Base-by-base conservation (phyloP, 768 basidiomycete species). In the Solioccasus polychromus region DNA sequence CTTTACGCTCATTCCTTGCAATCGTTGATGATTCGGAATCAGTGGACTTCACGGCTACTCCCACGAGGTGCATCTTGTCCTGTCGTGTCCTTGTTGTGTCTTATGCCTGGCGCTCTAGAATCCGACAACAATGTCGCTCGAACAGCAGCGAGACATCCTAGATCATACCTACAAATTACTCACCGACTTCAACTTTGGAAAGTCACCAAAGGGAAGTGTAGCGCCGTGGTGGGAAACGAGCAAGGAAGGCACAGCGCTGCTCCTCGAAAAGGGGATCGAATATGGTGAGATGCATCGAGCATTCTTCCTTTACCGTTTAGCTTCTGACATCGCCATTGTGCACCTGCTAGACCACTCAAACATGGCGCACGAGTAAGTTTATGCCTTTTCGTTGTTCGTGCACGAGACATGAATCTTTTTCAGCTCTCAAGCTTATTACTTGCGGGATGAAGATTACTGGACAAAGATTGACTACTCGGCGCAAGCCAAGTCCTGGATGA, bases 221-320 rank as follows among this genome's bases (percentile, higher is more conserved):
- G 85, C 85, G 1, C 85, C 85, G 0, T 89, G 86, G 84, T 89
- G 85, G 85, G 87, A 89, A 60, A 78, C 78, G 3, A 82, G 78
- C 62, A 80, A 76, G 50, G 83, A 85, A 60, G 81, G 80, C 4
- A 79, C 78, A 0, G 64, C 76, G 14, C 68, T 88, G 20, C 66
- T 88, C 20, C 72, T 86, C 19, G 80, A 83, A 29, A 81, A 82
- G 51, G 87, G 87, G 0, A 83, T 89, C 35, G 75, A 85, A 69
- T 88, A 89, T 56, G 85, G 82, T 82, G 3, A 47, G 39, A 42
- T 7, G n/a, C 29, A 17, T 24, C 12, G n/a, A n/a, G n/a, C n/a
- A n/a, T n/a, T n/a, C 14, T 40, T 29, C 39, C 23, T 9, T 46
- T 36, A n/a, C 35, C 18, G 2, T 32, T 35, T 44, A 38, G 5